Evolutionary conservation across 2,329 filamentous ascomycete species (phyloP), one percentile per base, ranked within the genome.

Genomic region (Penicillium sclerotigenum): DNA sequence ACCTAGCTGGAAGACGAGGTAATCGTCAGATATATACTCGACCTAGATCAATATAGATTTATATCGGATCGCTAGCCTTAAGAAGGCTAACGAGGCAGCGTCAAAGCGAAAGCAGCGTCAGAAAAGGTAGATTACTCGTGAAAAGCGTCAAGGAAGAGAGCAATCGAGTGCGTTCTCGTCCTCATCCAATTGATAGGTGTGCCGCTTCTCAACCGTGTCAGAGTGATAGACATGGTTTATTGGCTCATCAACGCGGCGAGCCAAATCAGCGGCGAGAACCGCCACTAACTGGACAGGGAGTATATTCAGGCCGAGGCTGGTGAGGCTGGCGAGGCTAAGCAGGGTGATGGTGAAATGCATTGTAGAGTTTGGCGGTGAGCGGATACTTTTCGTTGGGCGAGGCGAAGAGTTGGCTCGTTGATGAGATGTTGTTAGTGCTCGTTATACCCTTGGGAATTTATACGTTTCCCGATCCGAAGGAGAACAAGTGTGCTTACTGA

Each of bases 241-340:
- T 40, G 47, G 20, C n/a, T 8, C 14, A 11, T 40, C 47, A 9
- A 16, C 33, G 34, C 47, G 47, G 47, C 47, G 47, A 49, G 24
- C 47, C 47, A 49, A 28, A 49, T 31, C 47, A 29, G 34, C 24
- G 24, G 11, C 20, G 5, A 24, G 34, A 29, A 40, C 34, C 24
- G 34, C 47, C 29, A 34, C 47, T 24, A 34, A 28, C 31, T 36
- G 33, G 22, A 48, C 46, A 24, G 47, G 34, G 47, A 49, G 24
- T 20, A 49, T 49, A 31, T 49, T 49, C 33, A 49, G 33, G 34
- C 47, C 47, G n/a, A n/a, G n/a, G n/a, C n/a, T n/a, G n/a, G n/a
- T n/a, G 33, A 49, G 13, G 47, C 47, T 40, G 22, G 47, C 47
- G 14, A 49, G 47, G 47, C 47, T 49, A 7, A 49, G 47, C 9